Percentiles rank a stretch among this genome's conserved stretches.
These are phyloP conservation scores for Phytophthora syringae DNA, from an alignment of 352 stramenopile genomes.

Conservation along the genomic window DNA sequence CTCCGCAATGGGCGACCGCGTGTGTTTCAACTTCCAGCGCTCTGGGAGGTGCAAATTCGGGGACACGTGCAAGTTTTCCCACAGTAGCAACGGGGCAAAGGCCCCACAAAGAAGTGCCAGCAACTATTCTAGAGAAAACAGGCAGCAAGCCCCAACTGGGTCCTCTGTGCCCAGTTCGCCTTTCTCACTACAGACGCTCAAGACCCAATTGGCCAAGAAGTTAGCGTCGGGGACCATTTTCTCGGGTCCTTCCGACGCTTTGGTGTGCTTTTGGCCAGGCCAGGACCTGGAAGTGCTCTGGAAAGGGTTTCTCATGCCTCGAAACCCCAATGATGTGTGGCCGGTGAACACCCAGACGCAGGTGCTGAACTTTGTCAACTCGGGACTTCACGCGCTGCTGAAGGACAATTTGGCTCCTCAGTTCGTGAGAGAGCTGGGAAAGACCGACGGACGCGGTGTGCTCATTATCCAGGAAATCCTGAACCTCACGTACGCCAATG, in stretches of 20 bases:
- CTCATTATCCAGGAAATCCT: conserved; percentile 36
- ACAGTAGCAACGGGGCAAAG: conserved; percentile 1
- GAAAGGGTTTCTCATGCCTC: conserved; percentile 38
- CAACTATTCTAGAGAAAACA: not conserved
- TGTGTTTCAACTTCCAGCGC: conserved; percentile 36
- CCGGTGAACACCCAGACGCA: conserved; percentile 42
- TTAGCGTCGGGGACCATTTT: conserved; percentile 20
- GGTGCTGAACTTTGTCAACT: conserved; percentile 49
- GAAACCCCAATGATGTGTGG: conserved; percentile 23
- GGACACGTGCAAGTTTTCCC: conserved; percentile 26
- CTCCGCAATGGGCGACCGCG: not conserved
- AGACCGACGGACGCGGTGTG: conserved; percentile 33
- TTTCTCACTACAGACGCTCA: conserved; percentile 30
- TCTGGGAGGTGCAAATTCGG: conserved; percentile 33
- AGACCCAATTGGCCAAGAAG: conserved; percentile 29
- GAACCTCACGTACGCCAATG: conserved; percentile 35
- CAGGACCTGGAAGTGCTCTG: conserved; percentile 34
- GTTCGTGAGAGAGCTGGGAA: conserved; percentile 45
- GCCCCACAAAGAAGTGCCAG: not conserved
- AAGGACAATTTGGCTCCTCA: conserved; percentile 37
- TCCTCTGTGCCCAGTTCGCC: not conserved
- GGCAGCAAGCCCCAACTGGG: not conserved
- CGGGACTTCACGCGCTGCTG: conserved; percentile 40
- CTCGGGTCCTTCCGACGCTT: conserved; percentile 33
- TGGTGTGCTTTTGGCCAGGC: conserved; percentile 37